Percentiles rank a stretch among this genome's conserved stretches.
These are phyloP conservation scores for Yamadazyma nakazawae DNA, from an alignment of 805 yeast genomes.

Conservation along the genomic window DNA sequence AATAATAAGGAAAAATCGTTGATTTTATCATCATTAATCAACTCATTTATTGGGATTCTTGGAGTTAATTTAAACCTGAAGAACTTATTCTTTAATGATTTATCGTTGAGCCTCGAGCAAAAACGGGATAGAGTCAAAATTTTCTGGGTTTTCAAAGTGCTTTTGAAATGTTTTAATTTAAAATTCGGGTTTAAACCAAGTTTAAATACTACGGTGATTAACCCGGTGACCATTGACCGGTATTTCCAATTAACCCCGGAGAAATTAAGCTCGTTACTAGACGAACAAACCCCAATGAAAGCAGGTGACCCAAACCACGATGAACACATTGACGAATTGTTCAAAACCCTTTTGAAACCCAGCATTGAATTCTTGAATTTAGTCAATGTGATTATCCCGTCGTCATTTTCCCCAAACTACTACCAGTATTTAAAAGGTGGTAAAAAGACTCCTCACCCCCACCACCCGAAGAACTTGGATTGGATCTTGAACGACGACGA, in stretches of 20 bases:
- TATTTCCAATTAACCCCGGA: constrained; percentile 45
- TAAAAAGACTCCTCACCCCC: constrained; percentile 13
- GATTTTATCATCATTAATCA: constrained; percentile 36
- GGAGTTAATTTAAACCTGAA: constrained; percentile 42
- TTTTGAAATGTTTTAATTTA: constrained; percentile 39
- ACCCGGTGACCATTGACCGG: constrained; percentile 45
- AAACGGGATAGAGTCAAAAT: constrained; percentile 38
- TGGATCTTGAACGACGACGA: constrained; percentile 46
- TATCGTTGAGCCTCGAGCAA: constrained; percentile 37
- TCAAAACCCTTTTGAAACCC: constrained; percentile 36
- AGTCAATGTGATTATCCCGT: constrained; percentile 43
- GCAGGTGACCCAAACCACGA: constrained; percentile 18
- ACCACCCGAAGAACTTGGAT: constrained; percentile 29
- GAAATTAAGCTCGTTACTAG: constrained; percentile 33
- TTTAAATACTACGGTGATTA: constrained; percentile 44
- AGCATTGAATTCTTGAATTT: constrained; percentile 43
- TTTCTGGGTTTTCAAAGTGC: constrained; percentile 46
- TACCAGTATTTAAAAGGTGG: constrained; percentile 39
- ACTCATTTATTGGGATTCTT: constrained; percentile 41
- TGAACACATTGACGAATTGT: constrained; percentile 29
- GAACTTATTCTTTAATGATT: constrained; percentile 44
- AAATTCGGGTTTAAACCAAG: constrained; percentile 47
- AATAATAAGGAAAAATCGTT: constrained; percentile 41
- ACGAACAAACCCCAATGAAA: constrained; percentile 1
- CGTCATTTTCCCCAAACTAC: constrained; percentile 45